Evolutionary conservation across 73 alveolate species (phyloP), one percentile per base, ranked within the genome.

Genomic region (Paramecium bursaria): DNA sequence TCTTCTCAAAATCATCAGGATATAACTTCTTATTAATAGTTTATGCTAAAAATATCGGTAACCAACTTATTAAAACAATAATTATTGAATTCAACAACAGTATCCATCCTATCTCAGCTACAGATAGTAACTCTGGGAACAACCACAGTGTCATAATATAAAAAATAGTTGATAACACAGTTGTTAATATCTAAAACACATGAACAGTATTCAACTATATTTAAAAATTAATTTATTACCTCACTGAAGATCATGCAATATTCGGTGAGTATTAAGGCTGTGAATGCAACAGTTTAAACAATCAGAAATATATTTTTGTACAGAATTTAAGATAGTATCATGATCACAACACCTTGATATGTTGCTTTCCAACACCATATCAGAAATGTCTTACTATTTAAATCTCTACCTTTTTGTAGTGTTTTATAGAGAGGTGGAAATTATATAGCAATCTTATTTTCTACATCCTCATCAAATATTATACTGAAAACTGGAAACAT

Each of bases 351-450:
- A 22, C 95, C 97, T 87, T 96, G 94, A 82, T 86, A 96, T 4
- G 95, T 89, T 44, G 97, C 90, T 51, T 92, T 90, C 97, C 97
- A 94, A 47, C 91, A 86, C 98, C 98, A 94, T 1, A 87, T 75
- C 46, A 90, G 51, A 90, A 96, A 96, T 19, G 96, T 92, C 79
- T 93, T 96, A 29, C 85, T 50, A 77, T 92, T 90, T 3, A 96
- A 75, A 51, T 88, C 91, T 88, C 99, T 92, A 26, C 99, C 98
- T 77, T 94, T 94, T 80, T 92, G 75, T 46, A 96, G 93, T 23
- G 96, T 85, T 55, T 91, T 92, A 74, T 94, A 96, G 9, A 96
- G 89, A 22, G 95, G 95, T 29, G 99, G 99, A 85, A 86, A 95
- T 35, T 88, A 42, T 30, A 74, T 25, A 6, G 86, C 75, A 5